phyloP scores from a whole-genome alignment of 805 yeast genomes.

The Allodekkera sacchari region DNA sequence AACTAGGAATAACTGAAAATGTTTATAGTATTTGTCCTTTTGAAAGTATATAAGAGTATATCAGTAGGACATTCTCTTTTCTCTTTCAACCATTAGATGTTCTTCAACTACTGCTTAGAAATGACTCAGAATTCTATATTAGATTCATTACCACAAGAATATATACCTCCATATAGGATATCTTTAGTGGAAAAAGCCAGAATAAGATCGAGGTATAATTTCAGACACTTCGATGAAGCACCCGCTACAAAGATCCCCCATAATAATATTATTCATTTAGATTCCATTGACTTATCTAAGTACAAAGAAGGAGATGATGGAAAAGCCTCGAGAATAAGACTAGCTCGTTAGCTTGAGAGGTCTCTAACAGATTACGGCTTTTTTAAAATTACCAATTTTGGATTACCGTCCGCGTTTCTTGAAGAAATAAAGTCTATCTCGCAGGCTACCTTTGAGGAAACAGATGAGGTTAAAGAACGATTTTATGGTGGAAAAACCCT shows the following conservation, averaged over 20 bases:
- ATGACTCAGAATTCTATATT: no score
- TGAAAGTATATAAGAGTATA: no score
- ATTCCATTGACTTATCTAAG: slow-evolving; percentile 29
- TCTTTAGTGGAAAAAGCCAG: slow-evolving; percentile 1
- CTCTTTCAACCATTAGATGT: no score
- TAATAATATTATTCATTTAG: slow-evolving; percentile 20
- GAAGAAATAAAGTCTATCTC: slow-evolving; percentile 30
- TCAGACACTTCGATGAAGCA: slow-evolving; percentile 25
- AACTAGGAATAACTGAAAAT: no score
- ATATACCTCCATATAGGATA: no score
- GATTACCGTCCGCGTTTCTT: slow-evolving; percentile 25
- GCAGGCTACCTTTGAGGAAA: slow-evolving; percentile 32
- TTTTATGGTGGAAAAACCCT: slow-evolving; percentile 29
- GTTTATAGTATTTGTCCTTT: no score
- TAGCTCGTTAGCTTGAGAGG: slow-evolving; percentile 31
- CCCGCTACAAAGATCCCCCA: slow-evolving; percentile 11
- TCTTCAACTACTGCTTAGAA: no score
- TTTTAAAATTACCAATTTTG: slow-evolving; percentile 34
- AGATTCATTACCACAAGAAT: no score
- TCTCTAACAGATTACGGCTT: slow-evolving; percentile 36
- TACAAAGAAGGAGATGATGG: slow-evolving; percentile 31
- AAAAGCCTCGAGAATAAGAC: slow-evolving; percentile 19
- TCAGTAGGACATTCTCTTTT: no score
- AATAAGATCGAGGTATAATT: slow-evolving; percentile 19
- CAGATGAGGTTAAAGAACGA: slow-evolving; percentile 29